A percentile compares a stretch with the other conserved stretches of the same genome.
Conservation (phyloP, 768 basidiomycete species). For the Lactarius trivialis region DNA sequence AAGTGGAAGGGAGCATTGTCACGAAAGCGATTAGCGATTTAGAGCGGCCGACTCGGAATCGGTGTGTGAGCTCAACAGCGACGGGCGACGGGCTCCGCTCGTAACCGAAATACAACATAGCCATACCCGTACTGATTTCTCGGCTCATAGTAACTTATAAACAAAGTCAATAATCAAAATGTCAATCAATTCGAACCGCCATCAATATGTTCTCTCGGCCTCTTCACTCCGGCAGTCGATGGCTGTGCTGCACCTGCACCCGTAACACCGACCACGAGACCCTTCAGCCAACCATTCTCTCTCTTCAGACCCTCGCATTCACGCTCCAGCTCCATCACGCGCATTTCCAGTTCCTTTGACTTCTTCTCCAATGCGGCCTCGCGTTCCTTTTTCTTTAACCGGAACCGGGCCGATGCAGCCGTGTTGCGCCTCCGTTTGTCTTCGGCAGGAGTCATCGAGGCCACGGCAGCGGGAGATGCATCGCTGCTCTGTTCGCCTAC, state of each 20-base stretch:
- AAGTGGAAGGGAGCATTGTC: conserved; percentile 10
- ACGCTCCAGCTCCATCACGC: conserved; percentile 77
- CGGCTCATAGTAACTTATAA: neutral
- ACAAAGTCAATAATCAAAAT: neutral
- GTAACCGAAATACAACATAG: neutral
- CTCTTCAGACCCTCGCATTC: conserved; percentile 84
- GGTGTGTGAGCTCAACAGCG: neutral
- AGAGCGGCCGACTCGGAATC: neutral
- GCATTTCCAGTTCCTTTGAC: conserved; percentile 76
- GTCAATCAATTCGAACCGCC: neutral
- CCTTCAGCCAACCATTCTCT: conserved; percentile 92
- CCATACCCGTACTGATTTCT: neutral
- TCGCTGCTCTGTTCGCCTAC: conserved; percentile 29
- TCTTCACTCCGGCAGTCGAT: conserved; percentile 20
- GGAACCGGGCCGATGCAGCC: conserved; percentile 87
- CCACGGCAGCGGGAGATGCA: conserved; percentile 24
- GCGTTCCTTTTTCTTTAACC: conserved; percentile 93
- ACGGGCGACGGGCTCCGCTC: neutral
- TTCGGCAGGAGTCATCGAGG: conserved; percentile 51
- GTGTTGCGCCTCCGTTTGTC: conserved; percentile 94
- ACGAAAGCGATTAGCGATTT: neutral
- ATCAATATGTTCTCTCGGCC: conserved; percentile 22
- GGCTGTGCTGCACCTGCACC: conserved; percentile 46
- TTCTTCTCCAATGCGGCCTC: conserved; percentile 83
- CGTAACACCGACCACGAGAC: conserved; percentile 82